Evolutionary conservation across 345 rosid species (phyloP).

Genomic region (Hypericum androsaemum): DNA sequence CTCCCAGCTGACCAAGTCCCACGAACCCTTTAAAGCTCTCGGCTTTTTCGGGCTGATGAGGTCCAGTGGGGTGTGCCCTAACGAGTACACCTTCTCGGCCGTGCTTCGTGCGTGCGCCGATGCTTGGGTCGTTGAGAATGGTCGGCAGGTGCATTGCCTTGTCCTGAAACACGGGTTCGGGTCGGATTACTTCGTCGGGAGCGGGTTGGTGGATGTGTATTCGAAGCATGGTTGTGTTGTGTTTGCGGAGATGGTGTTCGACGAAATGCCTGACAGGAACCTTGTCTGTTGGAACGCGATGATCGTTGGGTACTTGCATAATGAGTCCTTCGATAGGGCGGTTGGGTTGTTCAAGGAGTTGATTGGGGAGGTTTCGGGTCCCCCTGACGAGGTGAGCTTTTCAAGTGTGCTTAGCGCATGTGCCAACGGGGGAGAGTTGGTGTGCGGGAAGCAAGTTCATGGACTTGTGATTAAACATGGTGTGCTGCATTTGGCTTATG

Average conservation of each 20-base stretch:
- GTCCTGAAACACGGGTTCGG: conserved; percentile 17
- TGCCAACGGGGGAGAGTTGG: conserved; percentile 18
- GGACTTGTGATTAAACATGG: conserved; percentile 23
- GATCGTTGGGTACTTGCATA: conserved; percentile 30
- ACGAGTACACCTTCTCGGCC: conserved; percentile 9
- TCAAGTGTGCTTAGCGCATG: conserved; percentile 36
- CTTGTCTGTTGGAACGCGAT: conserved; percentile 12
- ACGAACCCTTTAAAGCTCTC: conserved; percentile 24
- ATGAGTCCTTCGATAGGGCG: conserved; percentile 10
- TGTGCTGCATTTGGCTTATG: conserved; percentile 19
- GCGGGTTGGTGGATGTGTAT: conserved; percentile 17
- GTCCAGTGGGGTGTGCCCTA: conserved; percentile 23
- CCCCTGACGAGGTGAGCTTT: conserved; percentile 29
- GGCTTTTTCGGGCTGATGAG: conserved; percentile 26
- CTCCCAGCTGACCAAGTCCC: conserved; percentile 19
- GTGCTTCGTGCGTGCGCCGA: conserved; percentile 10
- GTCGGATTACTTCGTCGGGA: conserved; percentile 5
- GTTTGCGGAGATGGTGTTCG: conserved; percentile 12
- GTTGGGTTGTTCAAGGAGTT: conserved; percentile 20
- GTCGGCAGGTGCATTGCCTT: conserved; percentile 19
- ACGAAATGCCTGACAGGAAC: conserved; percentile 21
- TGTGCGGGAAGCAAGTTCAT: conserved; percentile 33
- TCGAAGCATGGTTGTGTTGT: background rate
- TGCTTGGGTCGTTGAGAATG: conserved; percentile 4
- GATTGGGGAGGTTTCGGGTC: conserved; percentile 12